phyloP scores from a whole-genome alignment of 257 asterid genomes.

The Solanum medicagineum region DNA sequence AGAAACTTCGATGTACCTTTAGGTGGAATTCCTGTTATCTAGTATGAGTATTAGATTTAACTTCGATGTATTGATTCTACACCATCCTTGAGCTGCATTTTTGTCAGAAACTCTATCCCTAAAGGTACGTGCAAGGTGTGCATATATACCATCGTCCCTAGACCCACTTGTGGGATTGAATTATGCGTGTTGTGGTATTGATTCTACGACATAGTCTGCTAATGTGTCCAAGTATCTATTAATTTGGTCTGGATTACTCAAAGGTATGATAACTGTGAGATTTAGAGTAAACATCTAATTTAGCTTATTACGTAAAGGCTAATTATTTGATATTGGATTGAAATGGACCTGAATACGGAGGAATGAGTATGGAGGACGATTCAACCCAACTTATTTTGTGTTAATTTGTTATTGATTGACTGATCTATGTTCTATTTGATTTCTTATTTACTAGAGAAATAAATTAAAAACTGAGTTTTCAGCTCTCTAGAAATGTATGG shows the following conservation, averaged over 20 bases:
- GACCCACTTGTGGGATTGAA: not conserved
- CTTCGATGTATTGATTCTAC: not conserved
- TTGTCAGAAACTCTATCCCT: not conserved
- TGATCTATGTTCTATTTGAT: not conserved
- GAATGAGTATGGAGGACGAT: not conserved
- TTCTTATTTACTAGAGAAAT: not conserved
- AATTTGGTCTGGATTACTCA: not conserved
- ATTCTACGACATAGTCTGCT: not conserved
- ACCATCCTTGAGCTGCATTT: not conserved
- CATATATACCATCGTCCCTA: fast-evolving
- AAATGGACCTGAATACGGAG: not conserved
- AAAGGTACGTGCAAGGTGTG: not conserved
- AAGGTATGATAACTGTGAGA: not conserved
- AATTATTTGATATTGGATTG: not conserved
- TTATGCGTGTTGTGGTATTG: not conserved
- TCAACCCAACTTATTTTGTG: not conserved
- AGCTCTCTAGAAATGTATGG: not conserved
- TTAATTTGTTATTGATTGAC: not conserved
- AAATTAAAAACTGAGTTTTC: not conserved
- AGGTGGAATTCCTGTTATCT: not conserved
- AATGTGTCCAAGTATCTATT: not conserved
- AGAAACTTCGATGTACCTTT: too few species aligned
- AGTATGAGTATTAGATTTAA: not conserved
- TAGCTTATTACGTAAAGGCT: not conserved
- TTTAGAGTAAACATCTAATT: not conserved